phyloP scores from a whole-genome alignment of 208 protist species.

The Tritrichomonas musculus region DNA sequence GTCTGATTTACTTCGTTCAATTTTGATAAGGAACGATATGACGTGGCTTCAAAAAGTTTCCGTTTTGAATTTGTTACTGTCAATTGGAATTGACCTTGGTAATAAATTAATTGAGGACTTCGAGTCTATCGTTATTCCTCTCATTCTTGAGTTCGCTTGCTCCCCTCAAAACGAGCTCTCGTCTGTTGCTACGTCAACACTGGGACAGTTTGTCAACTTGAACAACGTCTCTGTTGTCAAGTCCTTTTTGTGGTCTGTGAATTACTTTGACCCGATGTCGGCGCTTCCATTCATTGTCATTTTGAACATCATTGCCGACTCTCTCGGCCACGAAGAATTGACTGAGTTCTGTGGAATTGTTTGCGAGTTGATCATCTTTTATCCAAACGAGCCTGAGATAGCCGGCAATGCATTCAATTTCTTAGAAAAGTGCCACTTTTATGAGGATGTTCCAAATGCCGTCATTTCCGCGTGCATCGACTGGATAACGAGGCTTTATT shows the following conservation, averaged over 20 bases:
- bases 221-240: background rate
- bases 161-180: background rate
- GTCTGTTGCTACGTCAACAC: background rate
- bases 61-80: background rate
- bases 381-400: background rate
- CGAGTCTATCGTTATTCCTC: background rate
- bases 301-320: background rate
- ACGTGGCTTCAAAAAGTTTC: background rate
- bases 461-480: background rate
- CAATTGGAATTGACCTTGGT: background rate
- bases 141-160: background rate
- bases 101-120: background rate
- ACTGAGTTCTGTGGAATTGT: background rate
- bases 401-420: background rate
- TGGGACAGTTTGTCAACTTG: background rate
- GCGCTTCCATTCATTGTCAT: background rate
- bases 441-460: no score
- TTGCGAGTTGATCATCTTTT: background rate
- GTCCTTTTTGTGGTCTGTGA: background rate
- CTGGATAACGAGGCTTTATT: background rate
- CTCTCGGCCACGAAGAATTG: no score
- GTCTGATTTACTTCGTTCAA: background rate
- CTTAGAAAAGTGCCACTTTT: background rate
- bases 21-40: background rate
- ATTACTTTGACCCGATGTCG: background rate